Evolutionary conservation across 2,329 filamentous ascomycete genomes (phyloP).

Genomic region (Fusarium sp.): DNA sequence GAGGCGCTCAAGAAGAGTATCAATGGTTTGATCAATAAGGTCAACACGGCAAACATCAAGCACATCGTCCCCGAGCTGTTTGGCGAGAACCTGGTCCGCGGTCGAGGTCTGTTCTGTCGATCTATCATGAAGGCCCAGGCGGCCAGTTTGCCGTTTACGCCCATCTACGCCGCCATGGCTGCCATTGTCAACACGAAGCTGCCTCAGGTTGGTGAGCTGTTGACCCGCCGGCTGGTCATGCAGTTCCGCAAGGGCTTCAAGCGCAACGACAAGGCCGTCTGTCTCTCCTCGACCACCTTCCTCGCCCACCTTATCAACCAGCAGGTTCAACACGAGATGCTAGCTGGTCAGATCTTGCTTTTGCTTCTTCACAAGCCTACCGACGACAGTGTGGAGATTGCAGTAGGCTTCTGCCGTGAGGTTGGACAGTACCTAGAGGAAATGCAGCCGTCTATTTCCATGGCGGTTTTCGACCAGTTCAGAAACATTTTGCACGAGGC

Average conservation of each 20-base stretch:
- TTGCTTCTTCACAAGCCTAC: conserved; percentile 95
- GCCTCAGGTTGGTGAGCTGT: conserved; percentile 91
- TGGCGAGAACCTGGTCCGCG: conserved; percentile 91
- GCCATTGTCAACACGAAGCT: conserved; percentile 98
- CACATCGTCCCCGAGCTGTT: conserved; percentile 96
- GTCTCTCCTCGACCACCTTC: conserved; percentile 92
- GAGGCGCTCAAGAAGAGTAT: conserved; percentile 99
- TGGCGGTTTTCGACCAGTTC: conserved; percentile 96
- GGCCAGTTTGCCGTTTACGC: conserved; percentile 93
- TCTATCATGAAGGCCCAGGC: conserved; percentile 99
- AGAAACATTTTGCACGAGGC: conserved; percentile 95
- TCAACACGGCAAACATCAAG: conserved; percentile 98
- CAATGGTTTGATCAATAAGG: conserved; percentile 98
- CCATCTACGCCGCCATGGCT: conserved; percentile 95
- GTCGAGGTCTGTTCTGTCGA: conserved; percentile 91
- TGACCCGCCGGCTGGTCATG: conserved; percentile 86
- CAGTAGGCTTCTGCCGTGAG: conserved; percentile 91
- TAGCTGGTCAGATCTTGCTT: conserved; percentile 91
- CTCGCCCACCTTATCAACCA: conserved; percentile 96
- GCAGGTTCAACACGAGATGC: conserved; percentile 93
- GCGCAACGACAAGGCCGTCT: conserved; percentile 96
- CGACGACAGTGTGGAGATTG: conserved; percentile 97
- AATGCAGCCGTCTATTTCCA: conserved; percentile 89
- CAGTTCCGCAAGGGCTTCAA: conserved; percentile 97
- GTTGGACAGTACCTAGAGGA: conserved; percentile 95